phyloP scores from a whole-genome alignment of 306 rosid genomes.

The Acmispon strigosus region DNA sequence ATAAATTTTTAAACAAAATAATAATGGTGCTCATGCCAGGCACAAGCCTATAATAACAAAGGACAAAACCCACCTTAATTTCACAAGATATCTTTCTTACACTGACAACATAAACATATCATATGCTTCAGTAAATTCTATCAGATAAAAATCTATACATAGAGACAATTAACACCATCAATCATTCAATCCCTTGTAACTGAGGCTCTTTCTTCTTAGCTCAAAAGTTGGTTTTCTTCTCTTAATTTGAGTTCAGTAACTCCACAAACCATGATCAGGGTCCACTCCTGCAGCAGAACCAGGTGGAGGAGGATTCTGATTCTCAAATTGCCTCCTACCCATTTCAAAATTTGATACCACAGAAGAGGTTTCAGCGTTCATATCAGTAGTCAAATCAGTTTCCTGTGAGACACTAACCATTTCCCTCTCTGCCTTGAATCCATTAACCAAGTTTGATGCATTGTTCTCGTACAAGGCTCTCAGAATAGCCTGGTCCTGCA shows the following conservation, averaged over 20 bases:
- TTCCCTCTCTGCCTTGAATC: slow-evolving; percentile 58
- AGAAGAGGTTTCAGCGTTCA: slow-evolving; percentile 64
- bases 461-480: slow-evolving; percentile 54
- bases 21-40: slow-evolving; percentile 11
- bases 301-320: slow-evolving; percentile 38
- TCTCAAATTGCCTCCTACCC: slow-evolving; percentile 37
- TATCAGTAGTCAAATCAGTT: slow-evolving; percentile 42
- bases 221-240: neutral
- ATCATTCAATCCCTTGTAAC: neutral
- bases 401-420: slow-evolving; percentile 52
- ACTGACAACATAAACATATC: slow-evolving; percentile 9
- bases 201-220: neutral
- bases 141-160: slow-evolving; percentile 25
- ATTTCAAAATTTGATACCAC: slow-evolving; percentile 48
- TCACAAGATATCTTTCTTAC: slow-evolving; percentile 36
- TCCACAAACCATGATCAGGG: slow-evolving; percentile 46
- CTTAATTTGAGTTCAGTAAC: slow-evolving; percentile 25
- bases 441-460: slow-evolving; percentile 34
- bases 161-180: slow-evolving; percentile 12
- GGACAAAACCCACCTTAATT: slow-evolving; percentile 9
- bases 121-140: slow-evolving; percentile 17
- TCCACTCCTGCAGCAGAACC: slow-evolving; percentile 34
- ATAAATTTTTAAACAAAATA: slow-evolving; percentile 27
- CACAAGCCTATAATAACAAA: slow-evolving; percentile 5
- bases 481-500: slow-evolving; percentile 50